A percentile compares a stretch with the other conserved stretches of the same genome.
Conservation (phyloP, 1,284 basidiomycete genomes). For the Coriolopsis trogii region DNA sequence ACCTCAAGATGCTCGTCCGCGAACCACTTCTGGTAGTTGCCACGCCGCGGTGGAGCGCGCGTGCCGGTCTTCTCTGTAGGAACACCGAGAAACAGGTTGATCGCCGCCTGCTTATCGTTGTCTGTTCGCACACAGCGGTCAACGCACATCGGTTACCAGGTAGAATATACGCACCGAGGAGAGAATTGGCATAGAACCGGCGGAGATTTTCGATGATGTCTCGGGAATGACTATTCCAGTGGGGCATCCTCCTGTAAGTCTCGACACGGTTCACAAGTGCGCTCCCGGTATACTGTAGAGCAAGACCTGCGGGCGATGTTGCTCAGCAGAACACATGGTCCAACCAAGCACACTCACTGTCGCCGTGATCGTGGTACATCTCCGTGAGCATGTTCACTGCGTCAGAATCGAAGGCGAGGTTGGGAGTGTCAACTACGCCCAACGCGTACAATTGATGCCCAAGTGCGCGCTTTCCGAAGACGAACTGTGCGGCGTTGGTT, state of each 20-base stretch:
- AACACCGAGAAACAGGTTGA: conserved; percentile 95
- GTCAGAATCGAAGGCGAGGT: conserved; percentile 92
- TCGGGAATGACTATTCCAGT: conserved; percentile 97
- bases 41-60: conserved; percentile 48
- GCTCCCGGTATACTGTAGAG: conserved; percentile 95
- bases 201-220: conserved; percentile 97
- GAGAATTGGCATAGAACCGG: conserved; percentile 94
- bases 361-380: conserved; percentile 98
- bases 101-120: conserved; percentile 97
- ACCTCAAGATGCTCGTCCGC: conserved; percentile 68
- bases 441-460: conserved; percentile 97
- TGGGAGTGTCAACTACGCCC: conserved; percentile 83
- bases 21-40: conserved; percentile 85
- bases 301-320: conserved; percentile 68
- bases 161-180: conserved; percentile 61
- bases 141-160: too few relatives aligned
- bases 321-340: conserved; percentile 8
- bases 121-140: too few relatives aligned
- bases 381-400: conserved; percentile 97
- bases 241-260: conserved; percentile 93
- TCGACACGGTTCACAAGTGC: conserved; percentile 97
- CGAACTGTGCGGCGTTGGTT: conserved; percentile 98
- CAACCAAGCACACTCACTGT: conserved; percentile 57
- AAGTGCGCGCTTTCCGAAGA: conserved; percentile 94
- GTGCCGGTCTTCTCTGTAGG: conserved; percentile 55